Conservation (phyloP, 2,329 filamentous ascomycete species). For the Macroventuria anomochaeta region DNA sequence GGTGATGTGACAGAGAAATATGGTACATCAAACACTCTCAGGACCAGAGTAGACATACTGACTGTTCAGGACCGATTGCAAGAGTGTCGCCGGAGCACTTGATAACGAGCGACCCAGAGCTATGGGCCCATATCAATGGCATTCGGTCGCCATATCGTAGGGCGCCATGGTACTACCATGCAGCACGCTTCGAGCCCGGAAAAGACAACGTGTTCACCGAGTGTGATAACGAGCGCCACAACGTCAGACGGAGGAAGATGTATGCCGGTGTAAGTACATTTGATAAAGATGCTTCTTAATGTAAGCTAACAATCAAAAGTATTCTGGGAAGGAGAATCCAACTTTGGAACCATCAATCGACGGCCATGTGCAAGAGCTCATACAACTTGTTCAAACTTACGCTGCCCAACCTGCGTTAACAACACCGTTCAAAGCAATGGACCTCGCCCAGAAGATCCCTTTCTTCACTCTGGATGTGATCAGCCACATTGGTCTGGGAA, state of each 20-base stretch:
- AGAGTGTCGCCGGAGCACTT: conserved; percentile 58
- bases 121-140: conserved; percentile 53
- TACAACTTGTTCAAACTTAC: conserved; percentile 60
- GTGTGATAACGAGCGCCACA: conserved; percentile 58
- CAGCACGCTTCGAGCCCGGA: conserved; percentile 60
- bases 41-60: not conserved
- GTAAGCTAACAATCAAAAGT: conserved; percentile 44
- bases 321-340: conserved; percentile 63
- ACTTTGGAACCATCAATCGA: conserved; percentile 60
- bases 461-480: conserved; percentile 64
- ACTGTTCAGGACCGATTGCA: conserved; percentile 48
- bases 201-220: conserved; percentile 62
- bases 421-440: conserved; percentile 49
- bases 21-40: conserved; percentile 20
- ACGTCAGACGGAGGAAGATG: conserved; percentile 55
- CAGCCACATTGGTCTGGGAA: conserved; percentile 60
- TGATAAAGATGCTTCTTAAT: no score
- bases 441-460: conserved; percentile 57
- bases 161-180: conserved; percentile 47
- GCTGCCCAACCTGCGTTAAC: conserved; percentile 26
- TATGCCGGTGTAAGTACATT: conserved; percentile 52
- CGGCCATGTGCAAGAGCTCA: conserved; percentile 53
- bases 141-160: conserved; percentile 52
- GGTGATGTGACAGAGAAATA: conserved; percentile 41
- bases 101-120: conserved; percentile 57